Conservation (phyloP, 2,329 filamentous ascomycete species). For the Pseudopyrenochaeta lycopersici region DNA sequence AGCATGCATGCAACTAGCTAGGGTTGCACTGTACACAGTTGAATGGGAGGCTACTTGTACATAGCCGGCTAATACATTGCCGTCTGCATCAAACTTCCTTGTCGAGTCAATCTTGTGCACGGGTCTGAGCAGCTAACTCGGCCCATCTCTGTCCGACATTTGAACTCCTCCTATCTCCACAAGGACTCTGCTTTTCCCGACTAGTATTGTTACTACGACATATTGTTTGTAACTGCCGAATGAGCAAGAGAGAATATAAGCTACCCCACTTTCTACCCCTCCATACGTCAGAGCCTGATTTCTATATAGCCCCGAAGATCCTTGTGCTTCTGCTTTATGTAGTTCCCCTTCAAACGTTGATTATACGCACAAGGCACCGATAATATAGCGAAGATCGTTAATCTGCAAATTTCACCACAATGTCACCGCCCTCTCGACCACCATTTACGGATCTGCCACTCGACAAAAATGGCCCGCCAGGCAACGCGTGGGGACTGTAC, state of each 20-base stretch:
- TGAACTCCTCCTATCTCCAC: background rate
- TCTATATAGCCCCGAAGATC: background rate
- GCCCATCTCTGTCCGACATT: background rate
- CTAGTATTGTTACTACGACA: background rate
- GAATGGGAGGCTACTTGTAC: conserved; percentile 15
- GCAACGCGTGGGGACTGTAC: conserved; percentile 67
- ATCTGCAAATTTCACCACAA: background rate
- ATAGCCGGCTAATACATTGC: background rate
- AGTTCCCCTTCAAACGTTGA: no score
- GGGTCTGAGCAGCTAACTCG: background rate
- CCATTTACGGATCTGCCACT: conserved; percentile 61
- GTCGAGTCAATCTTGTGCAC: background rate
- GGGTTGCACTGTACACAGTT: conserved; percentile 15
- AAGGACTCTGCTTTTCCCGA: background rate
- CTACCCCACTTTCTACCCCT: conserved; percentile 34
- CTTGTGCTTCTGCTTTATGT: no score
- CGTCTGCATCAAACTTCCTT: background rate
- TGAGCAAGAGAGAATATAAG: conserved; percentile 11
- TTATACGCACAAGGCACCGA: no score
- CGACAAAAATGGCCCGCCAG: conserved; percentile 58
- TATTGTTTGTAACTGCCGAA: conserved; percentile 1
- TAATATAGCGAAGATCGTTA: no score
- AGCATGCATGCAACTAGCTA: conserved; percentile 8
- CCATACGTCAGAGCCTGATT: conserved; percentile 24
- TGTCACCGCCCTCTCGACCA: conserved; percentile 35